phyloP scores from a whole-genome alignment of 345 rosid species.

The Nasturtium officinale region DNA sequence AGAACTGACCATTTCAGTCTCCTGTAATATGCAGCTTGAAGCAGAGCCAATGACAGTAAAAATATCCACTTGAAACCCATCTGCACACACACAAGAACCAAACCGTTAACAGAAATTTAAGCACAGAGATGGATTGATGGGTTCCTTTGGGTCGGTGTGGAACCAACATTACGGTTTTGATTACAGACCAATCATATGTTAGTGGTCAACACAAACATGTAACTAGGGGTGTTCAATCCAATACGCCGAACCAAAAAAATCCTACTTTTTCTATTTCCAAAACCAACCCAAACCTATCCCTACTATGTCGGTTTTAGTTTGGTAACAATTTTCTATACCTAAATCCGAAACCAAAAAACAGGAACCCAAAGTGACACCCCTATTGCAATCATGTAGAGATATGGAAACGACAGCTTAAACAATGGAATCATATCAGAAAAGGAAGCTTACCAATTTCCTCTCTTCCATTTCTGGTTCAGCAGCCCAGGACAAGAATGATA shows the following conservation, averaged over 20 bases:
- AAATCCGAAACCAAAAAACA: not conserved
- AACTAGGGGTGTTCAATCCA: not conserved
- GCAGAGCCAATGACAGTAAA: conserved; percentile 76
- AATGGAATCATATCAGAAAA: not conserved
- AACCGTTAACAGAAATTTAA: conserved; percentile 4
- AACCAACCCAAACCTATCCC: not conserved
- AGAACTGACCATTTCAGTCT: conserved; percentile 89
- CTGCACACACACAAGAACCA: conserved; percentile 50
- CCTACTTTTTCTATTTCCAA: not conserved
- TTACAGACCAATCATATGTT: not conserved
- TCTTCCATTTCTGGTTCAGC: conserved; percentile 99
- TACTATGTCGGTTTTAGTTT: not conserved
- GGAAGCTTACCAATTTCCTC: conserved; percentile 71
- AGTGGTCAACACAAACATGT: not conserved
- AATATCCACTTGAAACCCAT: conserved; percentile 99
- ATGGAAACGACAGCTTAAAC: not conserved
- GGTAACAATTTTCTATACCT: not conserved
- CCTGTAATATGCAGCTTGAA: conserved; percentile 90
- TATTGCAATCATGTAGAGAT: conserved; percentile 2
- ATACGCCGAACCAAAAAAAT: not conserved
- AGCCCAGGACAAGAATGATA: conserved; percentile 89
- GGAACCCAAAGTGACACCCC: not conserved
- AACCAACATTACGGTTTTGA: not conserved
- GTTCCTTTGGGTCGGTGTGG: not conserved
- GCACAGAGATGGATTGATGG: not conserved